A percentile compares a stretch with the other conserved stretches of the same genome.
These are phyloP conservation scores for Adansonia madagascariensis DNA, from an alignment of 441 rosid species.

Conservation along the genomic window DNA sequence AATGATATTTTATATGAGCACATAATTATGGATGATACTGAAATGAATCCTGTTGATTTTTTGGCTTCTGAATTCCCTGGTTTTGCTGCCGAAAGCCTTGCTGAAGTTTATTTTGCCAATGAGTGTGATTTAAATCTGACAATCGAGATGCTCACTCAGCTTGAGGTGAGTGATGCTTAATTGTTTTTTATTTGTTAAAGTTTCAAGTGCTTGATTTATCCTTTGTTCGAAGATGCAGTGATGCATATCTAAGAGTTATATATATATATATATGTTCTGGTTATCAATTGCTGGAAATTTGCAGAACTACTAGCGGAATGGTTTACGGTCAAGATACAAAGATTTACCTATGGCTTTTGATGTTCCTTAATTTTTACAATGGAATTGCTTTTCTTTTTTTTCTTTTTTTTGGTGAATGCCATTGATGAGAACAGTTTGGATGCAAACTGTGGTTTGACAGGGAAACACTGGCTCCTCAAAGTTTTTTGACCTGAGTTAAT, in stretches of 20 bases:
- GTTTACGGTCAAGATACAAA: not conserved
- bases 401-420: not conserved
- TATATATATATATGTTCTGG: conserved; percentile 5
- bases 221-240: not conserved
- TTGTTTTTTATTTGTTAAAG: no score
- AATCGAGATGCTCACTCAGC: conserved; percentile 93
- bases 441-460: conserved; percentile 34
- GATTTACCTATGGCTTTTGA: not conserved
- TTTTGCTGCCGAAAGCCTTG: conserved; percentile 88
- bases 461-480: conserved; percentile 34
- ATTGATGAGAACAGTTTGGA: conserved; percentile 24
- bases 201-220: conserved; percentile 21
- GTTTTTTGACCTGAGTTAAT: conserved; percentile 29
- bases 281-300: conserved; percentile 9
- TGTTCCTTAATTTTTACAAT: not conserved
- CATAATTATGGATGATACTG: conserved; percentile 51
- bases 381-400: not conserved
- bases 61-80: conserved; percentile 89
- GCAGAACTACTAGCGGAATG: not conserved
- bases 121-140: conserved; percentile 85
- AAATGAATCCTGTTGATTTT: conserved; percentile 73
- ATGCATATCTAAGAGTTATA: conserved; percentile 17
- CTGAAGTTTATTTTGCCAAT: conserved; percentile 88
- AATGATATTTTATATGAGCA: conserved; percentile 63
- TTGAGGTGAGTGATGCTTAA: conserved; percentile 66